A percentile compares a stretch with the other conserved stretches of the same genome.
These are phyloP conservation scores for Salix koriyanagi DNA, from an alignment of 345 rosid genomes.

Conservation along the genomic window DNA sequence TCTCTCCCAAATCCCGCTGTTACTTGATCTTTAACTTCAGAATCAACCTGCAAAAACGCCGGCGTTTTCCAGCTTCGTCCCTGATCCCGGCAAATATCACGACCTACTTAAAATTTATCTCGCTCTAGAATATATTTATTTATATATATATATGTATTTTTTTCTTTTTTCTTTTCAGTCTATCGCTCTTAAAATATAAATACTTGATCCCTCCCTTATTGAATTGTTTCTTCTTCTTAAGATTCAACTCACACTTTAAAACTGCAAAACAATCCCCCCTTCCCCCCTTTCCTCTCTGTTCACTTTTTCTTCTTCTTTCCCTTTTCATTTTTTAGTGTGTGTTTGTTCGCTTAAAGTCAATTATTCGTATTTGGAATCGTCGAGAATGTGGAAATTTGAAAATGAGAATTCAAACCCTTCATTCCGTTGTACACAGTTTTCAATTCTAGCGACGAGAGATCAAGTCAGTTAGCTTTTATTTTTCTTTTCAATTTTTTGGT, in stretches of 20 bases:
- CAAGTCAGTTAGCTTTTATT: conserved; percentile 5
- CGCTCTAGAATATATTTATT: neutral
- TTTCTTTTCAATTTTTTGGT: neutral
- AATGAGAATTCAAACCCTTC: conserved; percentile 18
- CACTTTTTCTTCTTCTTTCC: neutral
- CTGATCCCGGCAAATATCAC: conserved; percentile 16
- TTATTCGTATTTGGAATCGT: conserved; percentile 11
- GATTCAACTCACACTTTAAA: neutral
- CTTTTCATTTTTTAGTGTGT: neutral
- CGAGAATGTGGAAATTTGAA: conserved; percentile 11
- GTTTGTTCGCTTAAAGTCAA: conserved; percentile 2
- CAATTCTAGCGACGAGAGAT: conserved; percentile 17
- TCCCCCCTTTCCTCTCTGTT: no score
- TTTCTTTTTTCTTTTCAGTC: neutral
- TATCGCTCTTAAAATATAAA: neutral
- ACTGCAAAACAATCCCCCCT: neutral
- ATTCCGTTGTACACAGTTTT: conserved; percentile 5
- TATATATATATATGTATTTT: neutral
- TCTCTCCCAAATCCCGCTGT: conserved; percentile 17
- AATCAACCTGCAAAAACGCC: conserved; percentile 8
- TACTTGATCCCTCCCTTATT: neutral
- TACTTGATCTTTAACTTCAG: neutral
- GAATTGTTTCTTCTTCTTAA: neutral
- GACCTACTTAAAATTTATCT: neutral
- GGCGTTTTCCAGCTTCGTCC: conserved; percentile 10